phyloP scores from a whole-genome alignment of 2,329 filamentous ascomycete species.

The Neofusicoccum cordaticola region DNA sequence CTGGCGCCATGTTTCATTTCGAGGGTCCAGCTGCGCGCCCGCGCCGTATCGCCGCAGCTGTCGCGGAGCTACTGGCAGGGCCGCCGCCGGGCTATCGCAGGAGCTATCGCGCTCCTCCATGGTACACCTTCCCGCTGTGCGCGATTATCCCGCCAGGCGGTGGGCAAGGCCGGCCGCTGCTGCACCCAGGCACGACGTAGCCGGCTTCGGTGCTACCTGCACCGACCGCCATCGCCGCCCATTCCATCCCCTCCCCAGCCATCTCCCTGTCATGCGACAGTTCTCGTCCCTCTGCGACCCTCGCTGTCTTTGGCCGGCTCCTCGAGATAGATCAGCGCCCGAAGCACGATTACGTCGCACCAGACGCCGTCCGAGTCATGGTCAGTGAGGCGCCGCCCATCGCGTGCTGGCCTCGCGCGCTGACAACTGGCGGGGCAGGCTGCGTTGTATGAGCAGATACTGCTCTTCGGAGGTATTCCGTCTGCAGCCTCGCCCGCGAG shows the following conservation, averaged over 20 bases:
- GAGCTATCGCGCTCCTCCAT: no score
- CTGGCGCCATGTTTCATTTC: neutral
- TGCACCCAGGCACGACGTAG: neutral
- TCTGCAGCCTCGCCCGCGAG: neutral
- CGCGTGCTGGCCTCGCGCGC: neutral
- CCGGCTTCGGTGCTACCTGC: neutral
- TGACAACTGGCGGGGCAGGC: constrained; percentile 5
- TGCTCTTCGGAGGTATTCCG: constrained; percentile 72
- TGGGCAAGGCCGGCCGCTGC: no score
- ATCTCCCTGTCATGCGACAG: neutral
- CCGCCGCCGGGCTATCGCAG: neutral
- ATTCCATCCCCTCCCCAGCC: neutral
- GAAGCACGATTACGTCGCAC: neutral
- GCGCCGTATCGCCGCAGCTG: no score
- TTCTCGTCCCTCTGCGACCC: neutral
- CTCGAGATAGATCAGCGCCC: neutral
- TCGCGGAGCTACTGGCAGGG: neutral
- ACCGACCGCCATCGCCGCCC: neutral
- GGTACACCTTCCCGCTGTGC: no score
- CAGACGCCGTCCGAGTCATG: neutral
- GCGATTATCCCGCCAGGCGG: no score
- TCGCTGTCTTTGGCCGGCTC: neutral
- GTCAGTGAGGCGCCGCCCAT: neutral
- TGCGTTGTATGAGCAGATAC: constrained; percentile 43
- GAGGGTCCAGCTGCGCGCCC: neutral